These are phyloP conservation scores for Komagataella kurtzmanii DNA, from an alignment of 805 yeast genomes.

Conservation along the genomic window DNA sequence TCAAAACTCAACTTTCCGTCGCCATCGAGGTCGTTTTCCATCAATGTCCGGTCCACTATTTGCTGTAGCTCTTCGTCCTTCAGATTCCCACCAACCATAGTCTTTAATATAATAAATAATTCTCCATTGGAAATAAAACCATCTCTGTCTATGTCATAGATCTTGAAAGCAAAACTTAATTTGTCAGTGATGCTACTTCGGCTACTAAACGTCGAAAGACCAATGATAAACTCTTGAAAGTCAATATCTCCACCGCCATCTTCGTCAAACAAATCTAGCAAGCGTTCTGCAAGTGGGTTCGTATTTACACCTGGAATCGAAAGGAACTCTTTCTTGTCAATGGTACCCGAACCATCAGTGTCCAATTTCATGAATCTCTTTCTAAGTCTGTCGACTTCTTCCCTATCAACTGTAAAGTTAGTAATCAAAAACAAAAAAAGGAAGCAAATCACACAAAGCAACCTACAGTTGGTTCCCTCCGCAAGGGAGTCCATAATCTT, in stretches of 20 bases:
- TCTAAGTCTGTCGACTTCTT: conserved; percentile 82
- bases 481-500: conserved; percentile 31
- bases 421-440: conserved; percentile 1
- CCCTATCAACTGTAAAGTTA: conserved; percentile 49
- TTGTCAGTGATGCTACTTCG: conserved; percentile 74
- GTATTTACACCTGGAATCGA: conserved; percentile 85
- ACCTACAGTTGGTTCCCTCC: conserved; percentile 67
- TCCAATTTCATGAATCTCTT: conserved; percentile 93
- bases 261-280: conserved; percentile 88
- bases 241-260: conserved; percentile 91
- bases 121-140: conserved; percentile 95
- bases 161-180: conserved; percentile 77
- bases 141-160: conserved; percentile 91
- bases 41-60: conserved; percentile 90
- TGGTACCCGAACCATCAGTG: conserved; percentile 83
- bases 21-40: conserved; percentile 83
- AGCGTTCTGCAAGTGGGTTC: conserved; percentile 80
- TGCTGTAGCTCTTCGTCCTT: conserved; percentile 86
- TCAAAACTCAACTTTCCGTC: conserved; percentile 78
- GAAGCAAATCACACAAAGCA: background rate
- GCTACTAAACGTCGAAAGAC: conserved; percentile 67
- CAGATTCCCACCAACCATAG: conserved; percentile 93
- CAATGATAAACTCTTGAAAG: conserved; percentile 78
- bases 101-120: conserved; percentile 76
- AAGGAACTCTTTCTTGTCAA: conserved; percentile 81